A percentile compares a stretch with the other conserved stretches of the same genome.
These are phyloP conservation scores for Lentinula raphanica DNA, from an alignment of 768 basidiomycete genomes.

Conservation along the genomic window DNA sequence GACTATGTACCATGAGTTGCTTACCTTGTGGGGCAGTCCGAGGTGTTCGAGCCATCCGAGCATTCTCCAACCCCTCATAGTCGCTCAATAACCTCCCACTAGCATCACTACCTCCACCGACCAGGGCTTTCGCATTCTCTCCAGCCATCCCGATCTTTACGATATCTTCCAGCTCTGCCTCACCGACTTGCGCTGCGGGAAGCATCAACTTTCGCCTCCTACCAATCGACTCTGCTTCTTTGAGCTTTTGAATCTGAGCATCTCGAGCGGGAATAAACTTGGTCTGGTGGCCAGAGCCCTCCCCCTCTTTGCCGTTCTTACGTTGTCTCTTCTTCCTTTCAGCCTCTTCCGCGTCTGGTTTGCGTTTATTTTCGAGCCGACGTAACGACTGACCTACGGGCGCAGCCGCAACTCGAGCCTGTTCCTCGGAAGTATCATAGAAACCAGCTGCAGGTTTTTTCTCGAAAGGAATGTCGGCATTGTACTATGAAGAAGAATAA, in stretches of 20 bases:
- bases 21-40: conserved; percentile 89
- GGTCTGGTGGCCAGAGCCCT: conserved; percentile 63
- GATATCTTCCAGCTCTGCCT: conserved; percentile 92
- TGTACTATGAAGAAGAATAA: conserved; percentile 57
- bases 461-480: conserved; percentile 97
- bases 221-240: conserved; percentile 95
- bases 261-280: conserved; percentile 97
- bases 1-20: conserved; percentile 24
- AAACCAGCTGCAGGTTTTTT: conserved; percentile 94
- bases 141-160: conserved; percentile 96
- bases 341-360: conserved; percentile 88
- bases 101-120: conserved; percentile 76
- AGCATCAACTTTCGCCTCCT: conserved; percentile 78
- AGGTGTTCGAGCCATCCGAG: conserved; percentile 90
- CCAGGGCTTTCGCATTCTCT: conserved; percentile 83
- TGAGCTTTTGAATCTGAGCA: conserved; percentile 95
- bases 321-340: conserved; percentile 88
- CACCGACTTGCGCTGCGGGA: conserved; percentile 89
- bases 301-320: conserved; percentile 66
- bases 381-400: conserved; percentile 89
- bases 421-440: conserved; percentile 94
- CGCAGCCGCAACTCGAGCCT: conserved; percentile 78
- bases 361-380: conserved; percentile 93
- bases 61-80: conserved; percentile 85
- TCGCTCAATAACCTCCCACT: conserved; percentile 86